Conservation (phyloP, 2,329 filamentous ascomycete genomes). For the Didymella pinodella region DNA sequence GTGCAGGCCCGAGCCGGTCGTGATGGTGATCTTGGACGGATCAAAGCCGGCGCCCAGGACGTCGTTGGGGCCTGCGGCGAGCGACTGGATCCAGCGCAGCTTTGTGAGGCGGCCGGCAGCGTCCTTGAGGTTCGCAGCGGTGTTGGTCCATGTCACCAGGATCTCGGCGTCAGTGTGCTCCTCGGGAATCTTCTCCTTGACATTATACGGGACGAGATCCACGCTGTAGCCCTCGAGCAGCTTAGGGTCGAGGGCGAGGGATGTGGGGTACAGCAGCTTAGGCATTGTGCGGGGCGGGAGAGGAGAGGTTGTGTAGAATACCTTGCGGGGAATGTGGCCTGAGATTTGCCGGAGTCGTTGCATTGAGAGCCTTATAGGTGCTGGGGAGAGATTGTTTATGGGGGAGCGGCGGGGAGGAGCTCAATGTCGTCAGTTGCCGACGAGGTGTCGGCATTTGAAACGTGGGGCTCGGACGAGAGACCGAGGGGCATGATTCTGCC, state of each 20-base stretch:
- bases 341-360: slow-evolving; percentile 16
- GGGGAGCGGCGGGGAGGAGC: slow-evolving; percentile 4
- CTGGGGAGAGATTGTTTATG: slow-evolving; percentile 8
- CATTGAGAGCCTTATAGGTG: slow-evolving; percentile 3
- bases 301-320: slow-evolving; percentile 15
- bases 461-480: slow-evolving; percentile 8
- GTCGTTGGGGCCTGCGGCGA: slow-evolving; percentile 72
- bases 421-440: slow-evolving; percentile 21
- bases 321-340: slow-evolving; percentile 15
- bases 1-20: slow-evolving; percentile 70
- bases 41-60: slow-evolving; percentile 69
- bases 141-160: slow-evolving; percentile 70
- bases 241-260: slow-evolving; percentile 64
- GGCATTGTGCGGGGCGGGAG: slow-evolving; percentile 10
- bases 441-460: slow-evolving; percentile 18
- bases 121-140: slow-evolving; percentile 64
- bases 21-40: slow-evolving; percentile 58
- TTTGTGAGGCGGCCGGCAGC: slow-evolving; percentile 64
- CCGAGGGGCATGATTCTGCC: slow-evolving; percentile 9
- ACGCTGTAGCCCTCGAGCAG: slow-evolving; percentile 67
- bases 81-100: slow-evolving; percentile 71
- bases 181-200: slow-evolving; percentile 63
- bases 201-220: slow-evolving; percentile 67
- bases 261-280: slow-evolving; percentile 73
- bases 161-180: slow-evolving; percentile 67